Percentiles rank a stretch among this genome's conserved stretches.
These are phyloP conservation scores for Quercus bicolor DNA, from an alignment of 306 rosid genomes.

Conservation along the genomic window DNA sequence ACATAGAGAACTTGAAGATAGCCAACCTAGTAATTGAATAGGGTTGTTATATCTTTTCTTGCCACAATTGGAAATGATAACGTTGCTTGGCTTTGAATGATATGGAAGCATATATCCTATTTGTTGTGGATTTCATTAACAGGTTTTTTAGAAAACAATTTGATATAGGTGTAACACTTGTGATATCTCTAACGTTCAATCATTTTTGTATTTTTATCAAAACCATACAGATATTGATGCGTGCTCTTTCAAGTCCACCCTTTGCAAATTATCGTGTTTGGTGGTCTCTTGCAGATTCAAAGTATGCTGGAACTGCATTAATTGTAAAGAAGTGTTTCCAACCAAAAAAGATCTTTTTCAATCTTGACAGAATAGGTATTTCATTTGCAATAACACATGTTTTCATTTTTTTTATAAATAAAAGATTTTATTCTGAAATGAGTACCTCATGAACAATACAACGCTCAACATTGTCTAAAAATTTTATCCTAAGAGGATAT, in stretches of 20 bases:
- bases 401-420: neutral
- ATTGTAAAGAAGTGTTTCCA: constrained; percentile 79
- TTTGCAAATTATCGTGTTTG: constrained; percentile 73
- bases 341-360: constrained; percentile 69
- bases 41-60: neutral
- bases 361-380: constrained; percentile 84
- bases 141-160: neutral
- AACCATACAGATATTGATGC: constrained; percentile 69
- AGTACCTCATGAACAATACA: too few species aligned
- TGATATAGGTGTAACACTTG: neutral
- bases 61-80: neutral
- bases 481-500: too few species aligned
- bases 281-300: constrained; percentile 99
- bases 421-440: too few species aligned
- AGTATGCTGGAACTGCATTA: constrained; percentile 95
- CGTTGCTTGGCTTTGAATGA: neutral
- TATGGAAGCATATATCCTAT: neutral
- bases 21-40: neutral
- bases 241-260: constrained; percentile 80
- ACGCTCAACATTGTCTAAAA: too few species aligned
- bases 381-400: neutral
- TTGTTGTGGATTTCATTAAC: neutral
- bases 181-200: neutral
- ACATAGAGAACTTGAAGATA: neutral
- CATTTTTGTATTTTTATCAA: constrained; percentile 15